A percentile compares a stretch with the other conserved stretches of the same genome.
These are phyloP conservation scores for Wickerhamiella vanderwaltii DNA, from an alignment of 805 yeast species.

Conservation along the genomic window DNA sequence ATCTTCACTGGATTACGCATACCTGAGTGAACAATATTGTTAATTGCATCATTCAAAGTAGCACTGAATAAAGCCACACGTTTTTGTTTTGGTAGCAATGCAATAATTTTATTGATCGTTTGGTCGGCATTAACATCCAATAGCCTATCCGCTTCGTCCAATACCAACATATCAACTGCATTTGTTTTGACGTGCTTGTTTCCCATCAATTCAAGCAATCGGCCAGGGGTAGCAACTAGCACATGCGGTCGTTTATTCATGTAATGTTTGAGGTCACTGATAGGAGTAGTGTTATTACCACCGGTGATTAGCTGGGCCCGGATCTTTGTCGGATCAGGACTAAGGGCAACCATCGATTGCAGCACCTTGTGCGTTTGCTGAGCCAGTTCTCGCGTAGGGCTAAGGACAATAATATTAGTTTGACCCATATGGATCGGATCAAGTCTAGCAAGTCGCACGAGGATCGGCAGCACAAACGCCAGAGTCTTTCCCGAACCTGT, in stretches of 20 bases:
- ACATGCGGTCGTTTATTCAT: conserved; percentile 51
- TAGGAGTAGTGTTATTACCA: conserved; percentile 32
- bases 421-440: conserved; percentile 40
- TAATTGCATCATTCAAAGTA: conserved; percentile 73
- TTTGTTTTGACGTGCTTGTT: conserved; percentile 46
- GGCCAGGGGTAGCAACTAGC: conserved; percentile 85
- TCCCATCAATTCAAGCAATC: conserved; percentile 58
- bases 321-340: conserved; percentile 21
- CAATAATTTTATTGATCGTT: conserved; percentile 56
- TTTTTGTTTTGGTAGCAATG: conserved; percentile 73
- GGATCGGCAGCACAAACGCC: conserved; percentile 73
- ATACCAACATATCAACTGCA: conserved; percentile 57
- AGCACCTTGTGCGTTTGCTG: conserved; percentile 53
- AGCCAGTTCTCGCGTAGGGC: conserved; percentile 53
- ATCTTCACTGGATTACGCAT: conserved; percentile 87
- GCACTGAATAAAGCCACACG: conserved; percentile 93
- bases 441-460: conserved; percentile 24
- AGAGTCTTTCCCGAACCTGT: conserved; percentile 98
- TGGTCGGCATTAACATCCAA: conserved; percentile 63
- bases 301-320: conserved; percentile 32
- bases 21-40: conserved; percentile 71
- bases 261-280: conserved; percentile 55
- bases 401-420: conserved; percentile 56
- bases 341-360: conserved; percentile 40
- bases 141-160: conserved; percentile 90